Conservation (phyloP, 306 rosid species). For the Dalbergia oliveri region DNA sequence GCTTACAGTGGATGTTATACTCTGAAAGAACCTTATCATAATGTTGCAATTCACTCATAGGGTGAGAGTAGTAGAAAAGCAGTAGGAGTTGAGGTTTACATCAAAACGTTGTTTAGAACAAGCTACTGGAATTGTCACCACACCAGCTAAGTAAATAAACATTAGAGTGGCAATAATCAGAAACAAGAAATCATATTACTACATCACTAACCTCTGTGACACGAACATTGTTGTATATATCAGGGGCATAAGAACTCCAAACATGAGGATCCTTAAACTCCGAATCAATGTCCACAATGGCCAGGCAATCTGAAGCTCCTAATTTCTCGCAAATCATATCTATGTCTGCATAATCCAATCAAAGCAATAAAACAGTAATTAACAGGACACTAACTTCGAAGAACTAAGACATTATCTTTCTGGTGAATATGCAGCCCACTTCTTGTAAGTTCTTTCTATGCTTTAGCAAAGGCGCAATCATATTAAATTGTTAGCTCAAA, state of each 20-base stretch:
- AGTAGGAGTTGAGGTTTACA: conserved; percentile 29
- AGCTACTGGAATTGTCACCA: background rate
- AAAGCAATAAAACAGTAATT: conserved; percentile 31
- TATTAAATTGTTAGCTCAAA: conserved; percentile 4
- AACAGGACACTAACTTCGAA: background rate
- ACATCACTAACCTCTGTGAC: conserved; percentile 79
- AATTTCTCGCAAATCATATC: conserved; percentile 53
- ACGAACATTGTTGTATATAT: conserved; percentile 63
- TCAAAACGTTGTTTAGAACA: conserved; percentile 20
- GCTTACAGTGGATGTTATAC: conserved; percentile 1
- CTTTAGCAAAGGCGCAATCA: conserved; percentile 1
- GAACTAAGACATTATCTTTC: conserved; percentile 6
- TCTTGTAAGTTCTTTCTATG: background rate
- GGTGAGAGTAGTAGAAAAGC: conserved; percentile 29
- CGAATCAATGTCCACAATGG: conserved; percentile 66
- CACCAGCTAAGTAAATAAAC: conserved; percentile 1
- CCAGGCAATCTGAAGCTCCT: conserved; percentile 49
- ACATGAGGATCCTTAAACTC: conserved; percentile 66
- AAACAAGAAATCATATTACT: conserved; percentile 28
- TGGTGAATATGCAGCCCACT: background rate
- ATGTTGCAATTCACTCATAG: conserved; percentile 15
- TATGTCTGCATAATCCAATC: conserved; percentile 59
- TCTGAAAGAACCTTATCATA: conserved; percentile 19
- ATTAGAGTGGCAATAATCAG: background rate
- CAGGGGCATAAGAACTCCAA: conserved; percentile 81